A percentile compares a stretch with the other conserved stretches of the same genome.
These are phyloP conservation scores for Lichtheimia corymbifera DNA, from an alignment of 371 early-diverging fungal genomes.

Conservation along the genomic window DNA sequence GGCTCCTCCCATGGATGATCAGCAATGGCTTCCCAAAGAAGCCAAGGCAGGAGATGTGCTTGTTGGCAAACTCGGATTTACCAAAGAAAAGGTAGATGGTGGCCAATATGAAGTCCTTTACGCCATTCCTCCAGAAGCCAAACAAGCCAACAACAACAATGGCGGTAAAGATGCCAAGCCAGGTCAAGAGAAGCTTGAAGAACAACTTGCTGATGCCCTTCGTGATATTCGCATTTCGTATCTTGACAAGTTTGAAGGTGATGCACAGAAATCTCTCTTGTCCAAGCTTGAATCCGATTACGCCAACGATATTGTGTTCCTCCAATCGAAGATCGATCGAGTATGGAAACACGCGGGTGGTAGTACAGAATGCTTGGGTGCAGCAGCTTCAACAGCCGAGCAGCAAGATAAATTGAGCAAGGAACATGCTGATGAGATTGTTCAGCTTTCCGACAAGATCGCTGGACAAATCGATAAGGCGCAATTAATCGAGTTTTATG, in stretches of 20 bases:
- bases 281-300: constrained; percentile 59
- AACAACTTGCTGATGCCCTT: constrained; percentile 69
- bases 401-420: constrained; percentile 34
- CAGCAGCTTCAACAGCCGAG: constrained; percentile 8
- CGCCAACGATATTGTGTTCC: constrained; percentile 45
- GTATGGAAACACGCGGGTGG: constrained; percentile 60
- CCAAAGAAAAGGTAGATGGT: constrained; percentile 53
- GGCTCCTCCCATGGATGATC: constrained; percentile 36
- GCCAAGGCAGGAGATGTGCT: constrained; percentile 82
- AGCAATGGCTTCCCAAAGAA: constrained; percentile 59
- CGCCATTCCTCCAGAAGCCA: constrained; percentile 53
- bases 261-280: constrained; percentile 58
- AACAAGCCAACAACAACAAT: constrained; percentile 16
- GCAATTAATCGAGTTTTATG: constrained; percentile 69
- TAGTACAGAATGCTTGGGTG: constrained; percentile 37
- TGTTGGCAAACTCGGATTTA: constrained; percentile 67
- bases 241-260: constrained; percentile 76
- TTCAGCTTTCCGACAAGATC: constrained; percentile 57
- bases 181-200: constrained; percentile 53
- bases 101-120: constrained; percentile 63
- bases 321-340: constrained; percentile 61
- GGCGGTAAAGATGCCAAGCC: neutral
- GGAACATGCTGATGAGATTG: constrained; percentile 47
- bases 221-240: constrained; percentile 79
- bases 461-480: constrained; percentile 52